A percentile compares a stretch with the other conserved stretches of the same genome.
These are phyloP conservation scores for Fusarium sp. DNA, from an alignment of 2,329 filamentous ascomycete genomes.

Conservation along the genomic window DNA sequence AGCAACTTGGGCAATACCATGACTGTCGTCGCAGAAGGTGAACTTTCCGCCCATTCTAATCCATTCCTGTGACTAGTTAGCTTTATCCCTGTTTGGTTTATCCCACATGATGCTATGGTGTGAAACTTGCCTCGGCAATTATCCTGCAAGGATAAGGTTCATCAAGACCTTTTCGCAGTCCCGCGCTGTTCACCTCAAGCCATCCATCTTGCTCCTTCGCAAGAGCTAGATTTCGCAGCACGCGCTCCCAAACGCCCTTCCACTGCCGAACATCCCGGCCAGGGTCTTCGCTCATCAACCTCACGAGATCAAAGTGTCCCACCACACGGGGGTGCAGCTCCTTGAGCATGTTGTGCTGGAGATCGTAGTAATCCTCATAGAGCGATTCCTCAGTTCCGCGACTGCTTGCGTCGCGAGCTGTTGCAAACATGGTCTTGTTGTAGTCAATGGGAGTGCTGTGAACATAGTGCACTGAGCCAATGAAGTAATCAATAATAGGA, in stretches of 20 bases:
- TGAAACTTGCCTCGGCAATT: slow-evolving; percentile 75
- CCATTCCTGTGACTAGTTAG: slow-evolving; percentile 67
- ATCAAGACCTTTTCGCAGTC: slow-evolving; percentile 85
- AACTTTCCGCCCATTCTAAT: slow-evolving; percentile 79
- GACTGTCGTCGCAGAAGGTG: slow-evolving; percentile 94
- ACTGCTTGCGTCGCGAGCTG: slow-evolving; percentile 51
- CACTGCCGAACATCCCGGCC: slow-evolving; percentile 68
- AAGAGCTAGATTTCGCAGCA: slow-evolving; percentile 78
- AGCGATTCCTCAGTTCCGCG: slow-evolving; percentile 73
- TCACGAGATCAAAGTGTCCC: slow-evolving; percentile 93
- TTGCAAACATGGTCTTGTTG: slow-evolving; percentile 73
- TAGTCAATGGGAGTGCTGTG: slow-evolving; percentile 91
- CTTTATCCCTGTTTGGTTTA: neutral
- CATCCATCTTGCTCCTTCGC: slow-evolving; percentile 81
- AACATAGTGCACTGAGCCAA: slow-evolving; percentile 93
- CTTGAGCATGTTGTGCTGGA: slow-evolving; percentile 83
- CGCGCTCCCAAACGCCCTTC: slow-evolving; percentile 76
- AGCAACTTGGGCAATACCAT: slow-evolving; percentile 87
- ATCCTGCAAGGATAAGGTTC: slow-evolving; percentile 88
- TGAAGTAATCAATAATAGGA: slow-evolving; percentile 83
- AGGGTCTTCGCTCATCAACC: slow-evolving; percentile 79
- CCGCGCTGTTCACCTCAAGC: slow-evolving; percentile 90
- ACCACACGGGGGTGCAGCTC: slow-evolving; percentile 80
- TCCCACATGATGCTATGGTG: neutral
- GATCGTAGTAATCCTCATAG: slow-evolving; percentile 87